Evolutionary conservation across 2,329 filamentous ascomycete species (phyloP), one percentile per base, ranked within the genome.

Genomic region (Diplodia seriata): DNA sequence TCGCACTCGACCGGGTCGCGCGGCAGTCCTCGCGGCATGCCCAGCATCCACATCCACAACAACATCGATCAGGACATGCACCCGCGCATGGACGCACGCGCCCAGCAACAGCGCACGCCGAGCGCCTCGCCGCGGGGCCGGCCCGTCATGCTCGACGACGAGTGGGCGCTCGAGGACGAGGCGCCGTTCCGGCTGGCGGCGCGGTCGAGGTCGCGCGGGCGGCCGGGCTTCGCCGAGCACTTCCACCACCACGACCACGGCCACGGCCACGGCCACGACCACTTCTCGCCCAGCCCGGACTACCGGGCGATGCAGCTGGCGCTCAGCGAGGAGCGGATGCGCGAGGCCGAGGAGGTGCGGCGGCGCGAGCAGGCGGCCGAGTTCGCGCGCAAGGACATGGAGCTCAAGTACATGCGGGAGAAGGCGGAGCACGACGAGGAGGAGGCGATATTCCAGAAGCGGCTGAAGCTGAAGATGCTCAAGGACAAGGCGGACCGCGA

Each of bases 41-140:
- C 82, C 20, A 78, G 80, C 56, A 78, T 83, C 70, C 81, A 81
- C 71, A 82, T 83, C 69, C 80, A 81, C 75, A 83, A 83, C 72
- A 80, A 79, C 66, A 78, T 79, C 66, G 75, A 76, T 64, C 77
- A 78, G 70, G 75, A 79, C 70, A 76, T 76, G 65, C 76, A 77
- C 53, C 77, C 72, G 51, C 77, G 68, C 64, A 76, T 74, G 9
- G 74, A 74, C 61, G 74, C 80, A 15, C 76, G 73, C 69, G 74
- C 74, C 53, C 74, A 79, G 23, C 75, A 77, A 66, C 72, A 77
- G 67, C 72, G 69, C 61, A 69, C 70, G 20, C 69, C 72, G 18
- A 76, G 72, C 69, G 71, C 75, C 50, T 50, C 63, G 6, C 66
- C 70, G 18, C 69, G 68, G 31, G 74, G 76, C 33, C 72, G 72